These are phyloP conservation scores for Globisporangium okanoganense DNA, from an alignment of 352 stramenopile species.

Conservation along the genomic window DNA sequence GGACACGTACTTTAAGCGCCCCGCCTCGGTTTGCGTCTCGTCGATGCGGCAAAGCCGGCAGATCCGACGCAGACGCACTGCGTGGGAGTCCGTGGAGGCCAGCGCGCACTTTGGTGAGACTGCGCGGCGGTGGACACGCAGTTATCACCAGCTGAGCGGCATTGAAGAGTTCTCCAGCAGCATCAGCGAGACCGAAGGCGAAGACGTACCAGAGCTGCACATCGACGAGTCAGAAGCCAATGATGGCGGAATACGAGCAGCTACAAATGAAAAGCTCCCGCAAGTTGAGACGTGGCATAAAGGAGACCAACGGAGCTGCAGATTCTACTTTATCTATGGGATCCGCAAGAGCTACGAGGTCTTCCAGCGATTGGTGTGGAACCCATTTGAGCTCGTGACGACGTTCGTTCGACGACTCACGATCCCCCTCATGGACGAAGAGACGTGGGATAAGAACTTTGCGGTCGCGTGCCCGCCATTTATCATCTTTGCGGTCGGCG, in stretches of 20 bases:
- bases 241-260: slow-evolving; percentile 2
- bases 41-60: slow-evolving; percentile 40
- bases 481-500: slow-evolving; percentile 51
- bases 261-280: background rate
- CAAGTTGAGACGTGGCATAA: background rate
- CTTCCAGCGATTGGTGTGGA: slow-evolving; percentile 60
- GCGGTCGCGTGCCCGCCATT: slow-evolving; percentile 60
- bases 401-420: slow-evolving; percentile 68
- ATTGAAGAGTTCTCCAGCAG: slow-evolving; percentile 48
- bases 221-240: slow-evolving; percentile 15
- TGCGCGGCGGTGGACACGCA: slow-evolving; percentile 61
- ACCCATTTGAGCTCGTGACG: slow-evolving; percentile 59
- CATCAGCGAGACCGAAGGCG: slow-evolving; percentile 22
- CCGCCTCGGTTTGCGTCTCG: slow-evolving; percentile 52
- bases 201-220: slow-evolving; percentile 1
- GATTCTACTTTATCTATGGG: background rate
- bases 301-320: background rate
- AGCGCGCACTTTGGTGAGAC: slow-evolving; percentile 56
- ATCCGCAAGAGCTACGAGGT: slow-evolving; percentile 22
- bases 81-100: slow-evolving; percentile 56
- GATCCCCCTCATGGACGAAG: slow-evolving; percentile 75
- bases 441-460: slow-evolving; percentile 79
- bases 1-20: slow-evolving; percentile 42
- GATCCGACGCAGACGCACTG: slow-evolving; percentile 32
- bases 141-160: slow-evolving; percentile 54